phyloP scores from a whole-genome alignment of 2,329 filamentous ascomycete genomes.

The Stemphylium lycopersici region DNA sequence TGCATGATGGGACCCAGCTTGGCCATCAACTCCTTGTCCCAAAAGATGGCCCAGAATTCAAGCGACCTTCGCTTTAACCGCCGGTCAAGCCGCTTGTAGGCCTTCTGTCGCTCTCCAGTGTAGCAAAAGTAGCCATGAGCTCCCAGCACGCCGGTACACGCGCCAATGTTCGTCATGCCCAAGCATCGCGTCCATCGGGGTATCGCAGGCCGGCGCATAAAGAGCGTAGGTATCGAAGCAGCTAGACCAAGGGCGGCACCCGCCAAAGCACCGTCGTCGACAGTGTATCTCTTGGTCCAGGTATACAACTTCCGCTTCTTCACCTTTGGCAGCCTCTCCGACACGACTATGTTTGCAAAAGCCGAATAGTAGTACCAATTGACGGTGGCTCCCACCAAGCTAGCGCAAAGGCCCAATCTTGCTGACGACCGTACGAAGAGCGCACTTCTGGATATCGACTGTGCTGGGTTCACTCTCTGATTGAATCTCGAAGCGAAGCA shows the following conservation, averaged over 20 bases:
- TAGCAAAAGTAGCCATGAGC: slow-evolving; percentile 36
- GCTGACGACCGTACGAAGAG: slow-evolving; percentile 34
- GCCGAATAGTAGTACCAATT: slow-evolving; percentile 35
- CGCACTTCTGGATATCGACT: slow-evolving; percentile 17
- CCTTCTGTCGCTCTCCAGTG: slow-evolving; percentile 35
- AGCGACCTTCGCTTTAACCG: slow-evolving; percentile 24
- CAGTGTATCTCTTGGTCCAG: slow-evolving; percentile 27
- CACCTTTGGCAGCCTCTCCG: slow-evolving; percentile 13
- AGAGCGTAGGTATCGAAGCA: slow-evolving; percentile 28
- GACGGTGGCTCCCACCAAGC: slow-evolving; percentile 26
- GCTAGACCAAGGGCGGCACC: slow-evolving; percentile 33
- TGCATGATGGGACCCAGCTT: slow-evolving; percentile 31
- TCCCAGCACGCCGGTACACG: slow-evolving; percentile 28
- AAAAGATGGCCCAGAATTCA: slow-evolving; percentile 36
- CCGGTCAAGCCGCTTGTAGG: slow-evolving; percentile 23
- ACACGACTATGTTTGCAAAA: slow-evolving; percentile 19
- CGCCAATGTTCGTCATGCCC: slow-evolving; percentile 35
- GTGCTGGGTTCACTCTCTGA: slow-evolving; percentile 17
- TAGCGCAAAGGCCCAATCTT: slow-evolving; percentile 26
- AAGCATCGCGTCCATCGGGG: slow-evolving; percentile 30
- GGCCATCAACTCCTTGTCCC: slow-evolving; percentile 34
- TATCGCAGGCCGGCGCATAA: slow-evolving; percentile 28
- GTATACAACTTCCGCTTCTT: slow-evolving; percentile 33
- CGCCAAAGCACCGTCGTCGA: slow-evolving; percentile 36
- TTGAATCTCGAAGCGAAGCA: slow-evolving; percentile 25